A percentile compares a stretch with the other conserved stretches of the same genome.
Conservation (phyloP, 2,329 filamentous ascomycete species). For the Fusarium vanettenii region DNA sequence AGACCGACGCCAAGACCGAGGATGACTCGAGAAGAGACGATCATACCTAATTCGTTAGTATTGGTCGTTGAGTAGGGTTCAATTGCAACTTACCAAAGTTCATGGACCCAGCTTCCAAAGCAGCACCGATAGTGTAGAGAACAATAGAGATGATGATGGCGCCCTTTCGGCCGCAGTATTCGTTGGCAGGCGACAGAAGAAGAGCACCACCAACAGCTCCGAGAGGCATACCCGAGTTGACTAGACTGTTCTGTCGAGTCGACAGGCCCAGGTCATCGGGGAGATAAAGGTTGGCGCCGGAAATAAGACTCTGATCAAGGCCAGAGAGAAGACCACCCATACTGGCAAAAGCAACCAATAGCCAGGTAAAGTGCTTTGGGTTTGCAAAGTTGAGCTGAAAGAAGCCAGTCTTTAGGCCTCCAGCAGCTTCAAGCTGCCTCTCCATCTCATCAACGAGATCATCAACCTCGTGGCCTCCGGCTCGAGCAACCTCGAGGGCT, state of each 20-base stretch:
- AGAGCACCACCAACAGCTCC: conserved; percentile 78
- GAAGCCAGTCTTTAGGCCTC: conserved; percentile 51
- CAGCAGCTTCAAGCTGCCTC: conserved; percentile 50
- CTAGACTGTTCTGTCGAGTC: conserved; percentile 69
- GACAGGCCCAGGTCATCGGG: conserved; percentile 68
- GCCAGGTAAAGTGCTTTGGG: conserved; percentile 73
- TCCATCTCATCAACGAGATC: conserved; percentile 56
- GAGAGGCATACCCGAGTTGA: conserved; percentile 78
- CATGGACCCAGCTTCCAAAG: conserved; percentile 74
- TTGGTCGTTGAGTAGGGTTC: fast-evolving
- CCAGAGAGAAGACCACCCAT: conserved; percentile 80
- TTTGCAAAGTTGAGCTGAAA: conserved; percentile 69
- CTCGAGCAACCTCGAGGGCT: conserved; percentile 51
- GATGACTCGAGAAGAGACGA: conserved; percentile 74
- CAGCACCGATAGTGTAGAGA: conserved; percentile 77
- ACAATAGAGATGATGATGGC: conserved; percentile 77
- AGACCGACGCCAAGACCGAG: conserved; percentile 78
- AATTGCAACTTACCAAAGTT: conserved; percentile 62
- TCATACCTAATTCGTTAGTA: conserved; percentile 62
- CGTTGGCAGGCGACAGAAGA: conserved; percentile 74
- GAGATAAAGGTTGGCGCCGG: conserved; percentile 75
- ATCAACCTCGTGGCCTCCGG: conserved; percentile 51
- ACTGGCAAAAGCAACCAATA: conserved; percentile 77
- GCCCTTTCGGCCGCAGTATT: conserved; percentile 73
- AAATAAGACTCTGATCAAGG: conserved; percentile 79